phyloP scores from a whole-genome alignment of 2,329 filamentous ascomycete species.

The Tolypocladium inflatum region DNA sequence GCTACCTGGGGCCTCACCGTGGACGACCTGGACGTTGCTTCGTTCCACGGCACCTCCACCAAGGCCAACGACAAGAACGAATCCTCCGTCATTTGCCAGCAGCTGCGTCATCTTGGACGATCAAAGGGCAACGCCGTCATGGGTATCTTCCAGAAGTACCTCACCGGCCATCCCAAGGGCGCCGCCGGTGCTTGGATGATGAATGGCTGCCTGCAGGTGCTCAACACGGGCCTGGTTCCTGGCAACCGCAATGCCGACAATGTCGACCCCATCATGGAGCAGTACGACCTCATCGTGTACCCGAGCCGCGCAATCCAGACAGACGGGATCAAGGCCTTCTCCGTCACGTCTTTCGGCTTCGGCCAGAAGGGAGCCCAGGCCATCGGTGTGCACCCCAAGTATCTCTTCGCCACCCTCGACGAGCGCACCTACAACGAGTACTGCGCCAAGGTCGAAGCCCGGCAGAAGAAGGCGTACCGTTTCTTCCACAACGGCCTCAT shows the following conservation, averaged over 20 bases:
- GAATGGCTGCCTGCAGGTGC: conserved; percentile 92
- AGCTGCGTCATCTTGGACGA: conserved; percentile 88
- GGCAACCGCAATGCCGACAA: conserved; percentile 98
- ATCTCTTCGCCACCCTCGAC: conserved; percentile 90
- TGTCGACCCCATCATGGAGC: conserved; percentile 89
- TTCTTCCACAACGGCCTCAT: conserved; percentile 98
- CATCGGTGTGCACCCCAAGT: conserved; percentile 93
- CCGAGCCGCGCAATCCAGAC: conserved; percentile 93
- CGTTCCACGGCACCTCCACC: conserved; percentile 98
- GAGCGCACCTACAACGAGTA: conserved; percentile 74
- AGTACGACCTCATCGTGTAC: conserved; percentile 97
- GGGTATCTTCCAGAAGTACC: conserved; percentile 98
- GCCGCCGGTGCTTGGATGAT: conserved; percentile 99
- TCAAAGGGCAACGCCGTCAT: conserved; percentile 93
- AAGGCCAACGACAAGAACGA: conserved; percentile 99
- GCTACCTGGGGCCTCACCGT: conserved; percentile 98
- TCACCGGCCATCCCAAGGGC: conserved; percentile 98
- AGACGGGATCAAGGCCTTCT: conserved; percentile 97
- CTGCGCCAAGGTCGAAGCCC: conserved; percentile 76
- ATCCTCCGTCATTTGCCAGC: conserved; percentile 92
- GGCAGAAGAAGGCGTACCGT: conserved; percentile 97
- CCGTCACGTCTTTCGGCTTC: conserved; percentile 97
- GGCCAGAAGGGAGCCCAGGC: conserved; percentile 97
- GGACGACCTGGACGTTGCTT: conserved; percentile 88
- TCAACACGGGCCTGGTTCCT: conserved; percentile 88